Conservation (phyloP, 768 basidiomycete genomes). For the Hydnum rufescens region DNA sequence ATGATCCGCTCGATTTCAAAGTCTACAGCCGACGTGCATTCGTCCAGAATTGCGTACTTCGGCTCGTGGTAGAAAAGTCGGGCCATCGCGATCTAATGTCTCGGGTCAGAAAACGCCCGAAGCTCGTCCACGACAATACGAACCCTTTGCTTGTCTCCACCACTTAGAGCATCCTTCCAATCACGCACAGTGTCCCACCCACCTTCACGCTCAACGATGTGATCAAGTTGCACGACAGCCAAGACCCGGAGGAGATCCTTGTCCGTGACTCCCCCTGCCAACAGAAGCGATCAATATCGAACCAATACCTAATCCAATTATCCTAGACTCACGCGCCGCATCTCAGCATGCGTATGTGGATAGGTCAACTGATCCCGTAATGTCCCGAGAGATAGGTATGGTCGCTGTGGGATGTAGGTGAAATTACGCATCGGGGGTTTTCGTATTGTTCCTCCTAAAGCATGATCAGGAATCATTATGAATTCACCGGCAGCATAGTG, state of each 20-base stretch:
- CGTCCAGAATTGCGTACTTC: conserved; percentile 37
- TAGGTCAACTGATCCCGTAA: conserved; percentile 94
- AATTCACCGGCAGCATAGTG: background rate
- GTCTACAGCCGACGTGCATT: conserved; percentile 89
- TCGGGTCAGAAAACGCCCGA: background rate
- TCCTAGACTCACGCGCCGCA: conserved; percentile 40
- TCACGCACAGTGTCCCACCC: conserved; percentile 82
- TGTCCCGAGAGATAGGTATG: conserved; percentile 85
- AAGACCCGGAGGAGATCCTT: conserved; percentile 52
- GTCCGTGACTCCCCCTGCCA: conserved; percentile 50
- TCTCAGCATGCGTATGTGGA: conserved; percentile 64
- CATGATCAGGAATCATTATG: background rate
- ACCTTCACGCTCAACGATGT: conserved; percentile 83
- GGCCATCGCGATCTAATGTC: conserved; percentile 77
- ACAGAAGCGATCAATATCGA: background rate
- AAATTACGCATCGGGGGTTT: conserved; percentile 81
- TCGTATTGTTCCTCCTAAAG: conserved; percentile 48
- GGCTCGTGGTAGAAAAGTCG: conserved; percentile 89
- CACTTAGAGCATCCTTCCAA: conserved; percentile 85
- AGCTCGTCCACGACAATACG: background rate
- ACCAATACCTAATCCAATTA: background rate
- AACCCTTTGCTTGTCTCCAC: conserved; percentile 68
- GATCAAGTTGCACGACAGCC: conserved; percentile 61
- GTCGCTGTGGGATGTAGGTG: conserved; percentile 87
- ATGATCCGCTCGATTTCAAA: conserved; percentile 81